Evolutionary conservation across 306 rosid species (phyloP).

Genomic region (Styphnolobium japonicum): DNA sequence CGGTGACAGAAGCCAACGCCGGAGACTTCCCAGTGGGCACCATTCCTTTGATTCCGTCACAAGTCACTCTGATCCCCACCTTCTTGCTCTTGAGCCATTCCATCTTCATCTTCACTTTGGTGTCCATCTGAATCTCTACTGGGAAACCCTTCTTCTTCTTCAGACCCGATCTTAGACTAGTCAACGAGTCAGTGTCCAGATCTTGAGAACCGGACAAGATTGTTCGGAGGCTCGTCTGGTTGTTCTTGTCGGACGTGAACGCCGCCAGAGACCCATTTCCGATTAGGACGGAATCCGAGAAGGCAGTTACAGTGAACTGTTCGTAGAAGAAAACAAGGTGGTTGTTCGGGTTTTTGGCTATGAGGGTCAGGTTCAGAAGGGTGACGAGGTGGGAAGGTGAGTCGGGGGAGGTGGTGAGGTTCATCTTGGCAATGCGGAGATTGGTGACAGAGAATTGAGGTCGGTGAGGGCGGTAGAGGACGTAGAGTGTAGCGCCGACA

Average conservation of each 20-base stretch:
- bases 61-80: conserved; percentile 81
- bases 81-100: conserved; percentile 66
- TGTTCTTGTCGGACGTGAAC: conserved; percentile 56
- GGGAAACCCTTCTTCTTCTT: conserved; percentile 66
- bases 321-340: conserved; percentile 78
- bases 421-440: conserved; percentile 76
- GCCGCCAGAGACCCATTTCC: conserved; percentile 76
- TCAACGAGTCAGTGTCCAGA: conserved; percentile 68
- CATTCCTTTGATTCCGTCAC: conserved; percentile 60
- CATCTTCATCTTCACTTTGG: conserved; percentile 76
- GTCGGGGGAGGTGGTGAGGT: conserved; percentile 69
- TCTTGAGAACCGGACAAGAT: conserved; percentile 46
- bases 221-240: conserved; percentile 63
- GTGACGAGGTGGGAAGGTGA: conserved; percentile 69
- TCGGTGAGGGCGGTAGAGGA: conserved; percentile 85
- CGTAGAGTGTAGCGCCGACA: conserved; percentile 72
- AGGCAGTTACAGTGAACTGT: conserved; percentile 44
- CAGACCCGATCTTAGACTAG: conserved; percentile 73
- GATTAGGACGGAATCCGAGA: conserved; percentile 45
- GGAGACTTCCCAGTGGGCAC: conserved; percentile 82
- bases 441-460: conserved; percentile 82
- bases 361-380: conserved; percentile 71
- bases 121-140: conserved; percentile 71
- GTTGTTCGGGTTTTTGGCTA: conserved; percentile 75
- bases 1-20: conserved; percentile 65